Evolutionary conservation across 208 protist species (phyloP).

Genomic region (Phytomonas francai): DNA sequence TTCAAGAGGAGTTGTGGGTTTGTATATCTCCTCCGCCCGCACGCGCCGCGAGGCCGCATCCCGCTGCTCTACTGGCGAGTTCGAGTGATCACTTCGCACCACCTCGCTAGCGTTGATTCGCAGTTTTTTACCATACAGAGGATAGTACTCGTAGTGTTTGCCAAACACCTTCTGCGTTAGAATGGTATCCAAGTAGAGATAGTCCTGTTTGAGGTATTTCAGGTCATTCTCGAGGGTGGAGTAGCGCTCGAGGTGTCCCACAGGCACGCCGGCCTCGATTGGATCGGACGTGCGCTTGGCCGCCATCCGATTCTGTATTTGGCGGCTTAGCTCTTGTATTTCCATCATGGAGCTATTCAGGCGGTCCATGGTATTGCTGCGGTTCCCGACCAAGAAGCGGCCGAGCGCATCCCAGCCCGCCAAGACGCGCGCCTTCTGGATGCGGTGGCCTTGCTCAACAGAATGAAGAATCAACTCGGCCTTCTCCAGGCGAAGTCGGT

Average conservation of each 20-base stretch:
- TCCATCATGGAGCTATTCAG: slow-evolving; percentile 18
- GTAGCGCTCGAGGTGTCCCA: slow-evolving; percentile 24
- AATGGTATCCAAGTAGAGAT: slow-evolving; percentile 27
- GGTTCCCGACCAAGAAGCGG: slow-evolving; percentile 23
- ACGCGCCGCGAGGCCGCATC: not conserved
- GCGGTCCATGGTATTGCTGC: slow-evolving; percentile 13
- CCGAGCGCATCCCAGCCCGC: slow-evolving; percentile 57
- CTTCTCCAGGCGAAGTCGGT: slow-evolving; percentile 18
- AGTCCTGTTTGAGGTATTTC: slow-evolving; percentile 14
- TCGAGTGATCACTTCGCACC: not conserved
- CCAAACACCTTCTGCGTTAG: slow-evolving; percentile 38
- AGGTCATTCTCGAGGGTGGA: slow-evolving; percentile 14
- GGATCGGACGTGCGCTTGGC: slow-evolving; percentile 19
- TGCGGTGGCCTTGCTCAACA: slow-evolving; percentile 24
- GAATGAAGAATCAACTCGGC: slow-evolving; percentile 21
- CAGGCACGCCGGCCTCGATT: slow-evolving; percentile 30
- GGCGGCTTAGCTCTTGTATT: slow-evolving; percentile 17
- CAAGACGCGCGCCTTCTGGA: slow-evolving; percentile 26
- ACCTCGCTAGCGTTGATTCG: slow-evolving; percentile 10
- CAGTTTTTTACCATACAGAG: slow-evolving; percentile 19
- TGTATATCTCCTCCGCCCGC: not conserved
- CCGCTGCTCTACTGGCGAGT: not conserved
- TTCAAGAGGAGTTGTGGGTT: not conserved
- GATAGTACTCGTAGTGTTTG: slow-evolving; percentile 71
- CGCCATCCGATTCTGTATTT: slow-evolving; percentile 24